A percentile compares a stretch with the other conserved stretches of the same genome.
Evolutionary conservation across 1,139 yeast species (phyloP).

Genomic region (Pichia sp.): DNA sequence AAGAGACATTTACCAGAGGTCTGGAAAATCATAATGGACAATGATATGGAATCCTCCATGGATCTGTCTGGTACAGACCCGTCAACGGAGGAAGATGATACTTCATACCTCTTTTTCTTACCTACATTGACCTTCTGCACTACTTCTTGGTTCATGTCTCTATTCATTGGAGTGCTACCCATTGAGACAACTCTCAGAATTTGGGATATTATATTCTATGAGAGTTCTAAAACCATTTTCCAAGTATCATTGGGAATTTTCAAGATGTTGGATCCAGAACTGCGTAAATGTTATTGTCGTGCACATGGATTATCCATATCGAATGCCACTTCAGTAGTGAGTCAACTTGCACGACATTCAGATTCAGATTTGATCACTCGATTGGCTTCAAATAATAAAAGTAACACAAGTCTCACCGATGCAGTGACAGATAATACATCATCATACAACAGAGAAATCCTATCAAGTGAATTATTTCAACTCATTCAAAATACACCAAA

Average conservation of each 20-base stretch:
- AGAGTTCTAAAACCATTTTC: constrained; percentile 82
- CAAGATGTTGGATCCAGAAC: constrained; percentile 64
- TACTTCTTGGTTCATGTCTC: constrained; percentile 97
- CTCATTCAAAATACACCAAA: constrained; percentile 80
- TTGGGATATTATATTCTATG: constrained; percentile 94
- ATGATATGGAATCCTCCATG: constrained; percentile 10
- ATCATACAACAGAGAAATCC: constrained; percentile 18
- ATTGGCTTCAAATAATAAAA: constrained; percentile 3
- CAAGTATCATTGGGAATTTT: constrained; percentile 79
- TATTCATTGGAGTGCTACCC: constrained; percentile 82
- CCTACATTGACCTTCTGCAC: constrained; percentile 94
- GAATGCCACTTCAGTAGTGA: background rate
- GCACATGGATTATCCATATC: constrained; percentile 7
- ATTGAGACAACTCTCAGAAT: constrained; percentile 79
- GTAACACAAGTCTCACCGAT: constrained; percentile 2
- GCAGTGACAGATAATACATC: too few species aligned
- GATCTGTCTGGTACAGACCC: background rate
- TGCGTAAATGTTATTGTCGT: constrained; percentile 28
- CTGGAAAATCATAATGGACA: constrained; percentile 47
- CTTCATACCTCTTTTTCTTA: constrained; percentile 51
- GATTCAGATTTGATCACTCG: constrained; percentile 5
- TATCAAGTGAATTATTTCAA: constrained; percentile 63
- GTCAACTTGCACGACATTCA: constrained; percentile 6
- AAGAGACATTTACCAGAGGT: constrained; percentile 77
- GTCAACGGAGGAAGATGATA: constrained; percentile 12